A percentile compares a stretch with the other conserved stretches of the same genome.
phyloP scores from a whole-genome alignment of 768 basidiomycete genomes.

The Antrodiella citrinella region DNA sequence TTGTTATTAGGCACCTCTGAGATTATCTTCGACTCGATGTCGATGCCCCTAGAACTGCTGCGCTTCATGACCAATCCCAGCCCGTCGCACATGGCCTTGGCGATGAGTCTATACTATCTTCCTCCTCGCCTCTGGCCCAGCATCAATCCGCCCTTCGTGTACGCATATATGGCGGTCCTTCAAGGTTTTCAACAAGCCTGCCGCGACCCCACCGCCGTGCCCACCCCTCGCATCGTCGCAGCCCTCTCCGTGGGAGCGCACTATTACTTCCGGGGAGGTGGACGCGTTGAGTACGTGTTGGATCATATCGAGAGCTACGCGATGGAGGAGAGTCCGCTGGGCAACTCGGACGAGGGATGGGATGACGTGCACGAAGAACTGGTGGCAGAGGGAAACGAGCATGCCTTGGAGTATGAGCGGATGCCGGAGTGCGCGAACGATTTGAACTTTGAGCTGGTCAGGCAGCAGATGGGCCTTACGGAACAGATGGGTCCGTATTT shows the following conservation, averaged over 20 bases:
- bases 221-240: background rate
- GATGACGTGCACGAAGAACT: background rate
- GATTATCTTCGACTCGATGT: too few relatives aligned
- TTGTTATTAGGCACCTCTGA: too few relatives aligned
- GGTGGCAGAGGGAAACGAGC: background rate
- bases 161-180: background rate
- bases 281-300: background rate
- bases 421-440: background rate
- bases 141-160: background rate
- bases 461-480: background rate
- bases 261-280: background rate
- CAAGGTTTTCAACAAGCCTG: background rate
- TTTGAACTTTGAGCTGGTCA: background rate
- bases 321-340: background rate
- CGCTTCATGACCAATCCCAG: too few relatives aligned
- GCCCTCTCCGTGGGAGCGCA: too few relatives aligned
- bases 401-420: background rate
- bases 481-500: background rate
- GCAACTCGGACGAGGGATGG: too few relatives aligned
- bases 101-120: background rate
- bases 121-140: background rate
- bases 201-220: background rate
- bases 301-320: background rate
- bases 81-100: too few relatives aligned
- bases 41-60: too few relatives aligned